Evolutionary conservation across 495 filamentous ascomycete species (phyloP).

Genomic region (Aspergillus diversus): DNA sequence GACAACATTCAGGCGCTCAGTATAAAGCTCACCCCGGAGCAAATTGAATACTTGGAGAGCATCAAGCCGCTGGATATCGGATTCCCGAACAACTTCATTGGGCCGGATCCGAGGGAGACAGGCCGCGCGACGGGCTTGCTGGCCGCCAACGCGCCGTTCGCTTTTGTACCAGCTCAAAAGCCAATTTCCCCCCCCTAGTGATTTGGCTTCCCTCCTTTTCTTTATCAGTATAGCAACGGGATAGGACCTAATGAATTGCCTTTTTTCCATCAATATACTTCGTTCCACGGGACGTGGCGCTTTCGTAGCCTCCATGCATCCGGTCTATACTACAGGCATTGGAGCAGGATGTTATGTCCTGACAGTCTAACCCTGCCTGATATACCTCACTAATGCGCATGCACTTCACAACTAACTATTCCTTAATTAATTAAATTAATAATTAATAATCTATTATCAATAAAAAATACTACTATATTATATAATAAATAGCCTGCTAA

Average conservation of each 20-base stretch:
- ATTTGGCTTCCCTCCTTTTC: background rate
- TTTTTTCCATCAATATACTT: no score
- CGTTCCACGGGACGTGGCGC: no score
- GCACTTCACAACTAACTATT: no score
- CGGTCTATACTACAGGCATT: no score
- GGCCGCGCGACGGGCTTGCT: background rate
- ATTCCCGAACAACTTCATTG: slow-evolving; percentile 10
- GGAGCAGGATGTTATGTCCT: no score
- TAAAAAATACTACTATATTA: no score
- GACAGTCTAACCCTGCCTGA: no score
- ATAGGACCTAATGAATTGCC: background rate
- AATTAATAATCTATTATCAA: no score
- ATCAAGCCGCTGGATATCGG: slow-evolving; percentile 45
- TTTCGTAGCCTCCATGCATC: no score
- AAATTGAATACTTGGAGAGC: slow-evolving; percentile 61
- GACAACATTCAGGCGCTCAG: slow-evolving; percentile 64
- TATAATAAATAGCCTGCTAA: no score
- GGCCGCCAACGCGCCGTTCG: background rate
- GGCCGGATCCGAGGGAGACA: background rate
- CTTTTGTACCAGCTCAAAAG: background rate
- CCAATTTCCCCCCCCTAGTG: background rate
- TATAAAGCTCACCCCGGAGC: slow-evolving; percentile 54
- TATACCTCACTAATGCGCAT: no score
- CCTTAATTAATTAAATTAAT: no score
- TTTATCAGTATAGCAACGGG: background rate